Evolutionary conservation across 352 stramenopile species (phyloP), one percentile per base, ranked within the genome.

Genomic region (Globisporangium perplexum): DNA sequence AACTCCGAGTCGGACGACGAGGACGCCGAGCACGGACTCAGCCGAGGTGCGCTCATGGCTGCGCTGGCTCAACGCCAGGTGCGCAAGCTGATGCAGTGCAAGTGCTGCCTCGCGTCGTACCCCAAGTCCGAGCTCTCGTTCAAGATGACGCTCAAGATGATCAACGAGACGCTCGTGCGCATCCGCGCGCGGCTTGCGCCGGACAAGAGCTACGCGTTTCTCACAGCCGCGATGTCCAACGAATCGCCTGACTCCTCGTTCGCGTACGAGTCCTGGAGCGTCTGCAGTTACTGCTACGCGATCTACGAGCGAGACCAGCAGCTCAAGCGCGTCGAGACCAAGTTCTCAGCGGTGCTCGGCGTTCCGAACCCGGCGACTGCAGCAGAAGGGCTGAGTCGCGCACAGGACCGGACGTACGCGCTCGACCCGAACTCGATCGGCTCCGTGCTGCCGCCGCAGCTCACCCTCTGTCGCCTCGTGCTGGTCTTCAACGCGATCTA

Each of bases 91-190:
- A 56, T 76, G 4, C 80, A 86, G 55, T 93, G 83, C 66, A 93
- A 93, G 43, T 89, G 82, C 56, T 93, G 83, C 53, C 64, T 86
- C 18, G 77, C 77, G 12, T 68, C 72, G 30, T 88, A 93, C 58
- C 75, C 76, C 1, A 88, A 80, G 39, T 65, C 56, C n/a, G 83
- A 93, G 52, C 62, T 93, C 8, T 74, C 78, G 15, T 93, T 86
- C 75, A 93, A 91, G 51, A 93, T 93, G 83, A 93, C 83, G 30
- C 61, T 89, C 48, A 90, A 90, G 55, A 93, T 93, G 83, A 91
- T 93, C 45, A 83, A 77, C 53, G 83, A 93, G 46, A 93, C 81
- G 69, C 74, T 91, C 0, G 44, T 82, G 11, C 72, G 83, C 10
- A 74, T 93, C 43, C 74, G 74, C 3, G 71, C 79, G 24, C 76